Conservation (phyloP, 768 basidiomycete genomes). For the Pulveroboletus sp. region DNA sequence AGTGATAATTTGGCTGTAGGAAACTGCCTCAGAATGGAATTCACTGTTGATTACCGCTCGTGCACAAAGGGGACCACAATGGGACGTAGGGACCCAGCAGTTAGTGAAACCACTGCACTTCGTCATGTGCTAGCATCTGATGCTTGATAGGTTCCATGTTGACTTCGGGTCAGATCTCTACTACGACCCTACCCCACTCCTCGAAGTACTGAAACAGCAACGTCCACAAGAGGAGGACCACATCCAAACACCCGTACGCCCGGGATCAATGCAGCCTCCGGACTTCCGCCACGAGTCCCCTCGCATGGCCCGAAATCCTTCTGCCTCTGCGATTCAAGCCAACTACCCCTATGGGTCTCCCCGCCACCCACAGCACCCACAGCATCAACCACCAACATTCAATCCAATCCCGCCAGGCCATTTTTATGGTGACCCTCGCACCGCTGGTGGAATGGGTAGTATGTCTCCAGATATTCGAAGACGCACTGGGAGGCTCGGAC, state of each 20-base stretch:
- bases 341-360: constrained; percentile 29
- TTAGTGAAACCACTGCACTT: constrained; percentile 34
- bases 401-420: constrained; percentile 36
- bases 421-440: constrained; percentile 36
- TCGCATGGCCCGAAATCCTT: constrained; percentile 30
- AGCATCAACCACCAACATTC: constrained; percentile 26
- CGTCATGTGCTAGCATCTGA: background rate
- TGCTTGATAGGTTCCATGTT: constrained; percentile 57
- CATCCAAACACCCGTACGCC: constrained; percentile 15
- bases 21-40: constrained; percentile 85
- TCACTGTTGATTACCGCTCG: constrained; percentile 72
- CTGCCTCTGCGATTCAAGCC: constrained; percentile 25
- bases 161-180: constrained; percentile 69
- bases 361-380: constrained; percentile 31
- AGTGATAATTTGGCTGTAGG: constrained; percentile 30
- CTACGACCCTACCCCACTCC: constrained; percentile 62
- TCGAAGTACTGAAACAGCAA: constrained; percentile 43
- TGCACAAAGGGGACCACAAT: constrained; percentile 79
- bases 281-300: constrained; percentile 33
- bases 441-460: constrained; percentile 31
- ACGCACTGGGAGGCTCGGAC: constrained; percentile 27
- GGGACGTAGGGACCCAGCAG: constrained; percentile 87
- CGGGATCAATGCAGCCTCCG: constrained; percentile 29
- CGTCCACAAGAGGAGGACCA: constrained; percentile 29
- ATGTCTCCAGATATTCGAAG: constrained; percentile 34